Base-by-base conservation (phyloP, 2,329 filamentous ascomycete species). In the Alternaria postmessia region DNA sequence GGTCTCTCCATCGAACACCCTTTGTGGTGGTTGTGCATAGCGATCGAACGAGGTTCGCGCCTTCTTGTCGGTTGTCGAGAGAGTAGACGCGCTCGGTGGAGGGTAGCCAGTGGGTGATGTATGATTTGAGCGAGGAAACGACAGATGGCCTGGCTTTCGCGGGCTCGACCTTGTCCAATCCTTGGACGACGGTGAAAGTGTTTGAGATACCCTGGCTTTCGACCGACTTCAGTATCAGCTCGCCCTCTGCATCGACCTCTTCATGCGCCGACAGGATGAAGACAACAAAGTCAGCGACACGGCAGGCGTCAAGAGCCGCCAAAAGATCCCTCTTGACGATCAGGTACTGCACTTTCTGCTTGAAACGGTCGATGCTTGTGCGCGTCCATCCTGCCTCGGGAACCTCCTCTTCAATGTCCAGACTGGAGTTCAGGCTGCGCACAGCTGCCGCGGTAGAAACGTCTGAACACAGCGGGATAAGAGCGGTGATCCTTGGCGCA, bases 141-240 rank as follows among this genome's bases (percentile, higher is more conserved):
- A 96, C 88, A 60, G 93, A 90, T 0, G 88, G 84, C 59, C 90
- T 86, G 76, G 90, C 90, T 80, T 97, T 97, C 8, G 88, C 84
- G 0, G 92, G 89, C 68, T 96, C 91, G 39, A 97, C 82, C 60
- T 86, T 87, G 57, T 94, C 90, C 12, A 98, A 82, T 5, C 89
- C 89, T 52, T 96, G 91, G 0, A 96, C 93, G 12, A 92, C 87
- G 0, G 92, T 93, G 72, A 96, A 88, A n/a, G 96, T 86, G 22
- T 93, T 98, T 1, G 94, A 97, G 67, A 99, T 88, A 72, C 95
- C 95, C 81, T 99, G 95, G 70, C 93, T 92, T 81, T 97, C 94
- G 32, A 98, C 89, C 48, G 91, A 90, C 70, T 92, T 88, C 63
- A 99, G 83, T 59, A 98, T 89, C 69, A 93, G 82, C 79, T 98